Conservation (phyloP, 2,329 filamentous ascomycete genomes). For the Pyrenophora graminea region DNA sequence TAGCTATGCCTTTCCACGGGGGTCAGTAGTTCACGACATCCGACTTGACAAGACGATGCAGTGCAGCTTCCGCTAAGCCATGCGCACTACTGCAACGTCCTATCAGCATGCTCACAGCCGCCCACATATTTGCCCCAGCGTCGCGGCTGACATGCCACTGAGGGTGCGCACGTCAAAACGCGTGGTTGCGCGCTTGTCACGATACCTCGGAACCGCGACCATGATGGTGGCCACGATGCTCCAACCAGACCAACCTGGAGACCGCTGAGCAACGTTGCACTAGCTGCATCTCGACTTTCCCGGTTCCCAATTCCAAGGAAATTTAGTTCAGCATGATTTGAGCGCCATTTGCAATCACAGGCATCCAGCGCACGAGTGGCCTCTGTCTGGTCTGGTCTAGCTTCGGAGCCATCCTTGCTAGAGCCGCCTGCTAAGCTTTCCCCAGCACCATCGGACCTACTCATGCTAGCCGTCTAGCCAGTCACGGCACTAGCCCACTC, state of each 20-base stretch:
- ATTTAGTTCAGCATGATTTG: slow-evolving; percentile 8
- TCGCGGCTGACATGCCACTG: slow-evolving; percentile 4
- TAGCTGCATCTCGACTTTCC: slow-evolving; percentile 8
- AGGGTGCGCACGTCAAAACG: slow-evolving; percentile 5
- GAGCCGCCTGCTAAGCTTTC: slow-evolving; percentile 6
- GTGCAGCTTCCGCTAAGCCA: slow-evolving; percentile 14
- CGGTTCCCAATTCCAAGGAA: neutral
- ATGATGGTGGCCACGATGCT: neutral
- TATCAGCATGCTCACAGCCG: slow-evolving; percentile 14
- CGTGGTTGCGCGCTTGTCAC: neutral
- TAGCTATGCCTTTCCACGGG: slow-evolving; percentile 9
- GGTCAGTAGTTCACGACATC: slow-evolving; percentile 13
- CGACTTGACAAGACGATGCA: slow-evolving; percentile 15
- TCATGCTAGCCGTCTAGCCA: slow-evolving; percentile 17
- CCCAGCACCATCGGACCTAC: slow-evolving; percentile 22
- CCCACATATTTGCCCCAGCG: slow-evolving; percentile 17
- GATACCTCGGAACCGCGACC: neutral
- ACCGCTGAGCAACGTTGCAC: neutral
- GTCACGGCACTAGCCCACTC: slow-evolving; percentile 19
- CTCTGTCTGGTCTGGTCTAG: slow-evolving; percentile 25
- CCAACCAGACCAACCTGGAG: neutral
- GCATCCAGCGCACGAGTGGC: slow-evolving; percentile 13
- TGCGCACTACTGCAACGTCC: slow-evolving; percentile 20
- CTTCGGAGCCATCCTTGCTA: slow-evolving; percentile 1
- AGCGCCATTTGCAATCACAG: slow-evolving; percentile 9